Evolutionary conservation across 257 asterid genomes (phyloP), one percentile per base, ranked within the genome.

Genomic region (Nicotiana sylvestris): DNA sequence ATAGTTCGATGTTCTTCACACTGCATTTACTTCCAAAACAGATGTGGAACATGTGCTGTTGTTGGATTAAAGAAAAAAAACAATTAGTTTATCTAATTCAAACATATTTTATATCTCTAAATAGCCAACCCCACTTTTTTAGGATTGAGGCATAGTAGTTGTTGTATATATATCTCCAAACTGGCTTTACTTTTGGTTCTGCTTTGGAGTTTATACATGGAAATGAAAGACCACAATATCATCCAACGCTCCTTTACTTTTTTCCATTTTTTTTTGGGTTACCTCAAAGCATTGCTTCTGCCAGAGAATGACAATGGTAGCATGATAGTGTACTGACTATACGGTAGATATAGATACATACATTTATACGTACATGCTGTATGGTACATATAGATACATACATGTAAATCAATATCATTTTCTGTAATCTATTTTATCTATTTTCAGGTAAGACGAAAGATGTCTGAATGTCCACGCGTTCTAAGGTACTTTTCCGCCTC

Each of bases 381-480:
- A 33, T 27, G 80, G 46, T 51, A 29, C 82, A 60, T 33, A 33
- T 21, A 60, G 56, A 33, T 33, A 16, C 12, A 16, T 33, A 69
- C 33, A 64, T 51, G 21, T 55, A 55, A 65, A 82, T 61, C 68
- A 37, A 74, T 43, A 61, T 35, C 66, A 10, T 88, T 77, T 51
- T 82, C 76, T 35, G 60, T 78, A 60, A 81, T 49, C 43, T 64
- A 78, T 78, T 57, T 70, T 35, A 70, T 84, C 77, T 33, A 72
- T 25, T 82, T 87, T 62, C 92, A 96, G 99, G 86, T 96, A 39
- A 91, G 97, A 83, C 92, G 82, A 92, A 94, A 92, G 88, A 94
- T 96, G 92, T 88, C 97, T 61, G 98, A 92, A 87, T 91, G 92
- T 81, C 97, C 95, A 62, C 99, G 98, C 82, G 12, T 86, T 68